Conservation (phyloP, 176 grass and related monocot species). For the Panicum miliaceum region DNA sequence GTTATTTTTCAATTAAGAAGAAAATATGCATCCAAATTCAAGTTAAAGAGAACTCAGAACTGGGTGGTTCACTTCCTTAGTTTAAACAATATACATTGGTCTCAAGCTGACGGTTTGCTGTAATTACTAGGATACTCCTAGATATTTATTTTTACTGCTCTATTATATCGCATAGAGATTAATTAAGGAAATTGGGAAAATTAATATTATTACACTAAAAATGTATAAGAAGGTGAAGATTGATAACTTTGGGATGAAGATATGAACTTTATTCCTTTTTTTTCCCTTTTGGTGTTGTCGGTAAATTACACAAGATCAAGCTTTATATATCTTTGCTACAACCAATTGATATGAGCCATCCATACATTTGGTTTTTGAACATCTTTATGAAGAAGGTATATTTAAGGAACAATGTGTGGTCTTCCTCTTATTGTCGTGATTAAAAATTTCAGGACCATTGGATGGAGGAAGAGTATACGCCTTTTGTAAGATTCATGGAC, state of each 20-base stretch:
- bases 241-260: neutral
- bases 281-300: neutral
- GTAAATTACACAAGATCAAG: neutral
- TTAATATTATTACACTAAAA: neutral
- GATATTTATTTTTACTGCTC: neutral
- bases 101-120: too few species aligned
- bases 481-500: constrained; percentile 10
- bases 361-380: neutral
- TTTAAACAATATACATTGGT: too few species aligned
- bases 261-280: neutral
- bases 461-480: neutral
- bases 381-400: neutral
- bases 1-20: too few species aligned
- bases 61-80: too few species aligned
- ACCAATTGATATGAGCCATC: neutral
- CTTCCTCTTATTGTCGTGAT: neutral
- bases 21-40: too few species aligned
- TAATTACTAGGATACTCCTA: too few species aligned
- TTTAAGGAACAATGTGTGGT: neutral
- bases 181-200: neutral
- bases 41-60: too few species aligned
- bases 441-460: neutral
- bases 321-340: neutral
- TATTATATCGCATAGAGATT: neutral
- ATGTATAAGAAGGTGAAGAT: neutral